Base-by-base conservation (phyloP, 352 stramenopile genomes). In the Pythium angustatum region DNA sequence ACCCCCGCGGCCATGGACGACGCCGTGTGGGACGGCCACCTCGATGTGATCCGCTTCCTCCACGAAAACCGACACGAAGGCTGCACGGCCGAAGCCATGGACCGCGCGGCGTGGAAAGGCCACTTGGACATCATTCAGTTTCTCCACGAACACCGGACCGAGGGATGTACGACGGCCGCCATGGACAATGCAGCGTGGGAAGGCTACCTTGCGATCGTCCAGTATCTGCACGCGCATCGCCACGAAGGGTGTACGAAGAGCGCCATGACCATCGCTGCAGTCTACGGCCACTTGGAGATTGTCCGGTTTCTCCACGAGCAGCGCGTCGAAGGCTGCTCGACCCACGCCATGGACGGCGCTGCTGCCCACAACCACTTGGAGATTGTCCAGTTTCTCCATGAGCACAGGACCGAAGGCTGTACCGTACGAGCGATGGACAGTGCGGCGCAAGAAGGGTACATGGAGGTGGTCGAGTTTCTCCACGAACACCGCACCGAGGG, bases 181-280 rank as follows among this genome's bases (percentile, higher is more conserved):
- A 90, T 91, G 81, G 83, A 91, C 73, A 81, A 82, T 30, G 83
- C 83, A 14, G 83, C 83, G n/a, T 81, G 85, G 51, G 69, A 72
- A 33, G 83, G 83, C 0, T 79, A 81, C 51, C 59, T 87, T 7
- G 47, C 74, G 1, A 59, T 88, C n/a, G 63, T 91, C 27, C 58
- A 83, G 49, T 91, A 76, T 66, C 70, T 91, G 2, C 76, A 91
- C 41, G 58, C 72, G 36, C 73, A 90, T 49, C 69, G 80, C 3
- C 66, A 53, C 3, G 83, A 89, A 56, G 80, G 79, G 12, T 91
- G 83, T 68, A 80, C 77, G 5, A 62, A 73, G 5, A 67, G 79
- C 40, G 80, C 83, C 33, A 89, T 91, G 79, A 72, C 85, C 34
- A 79, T 77, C 50, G 83, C 83, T 1, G 83, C 83, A 17, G 73